A percentile compares a stretch with the other conserved stretches of the same genome.
These are phyloP conservation scores for Thermochaetoides dissita DNA, from an alignment of 2,329 filamentous ascomycete species.

Conservation along the genomic window DNA sequence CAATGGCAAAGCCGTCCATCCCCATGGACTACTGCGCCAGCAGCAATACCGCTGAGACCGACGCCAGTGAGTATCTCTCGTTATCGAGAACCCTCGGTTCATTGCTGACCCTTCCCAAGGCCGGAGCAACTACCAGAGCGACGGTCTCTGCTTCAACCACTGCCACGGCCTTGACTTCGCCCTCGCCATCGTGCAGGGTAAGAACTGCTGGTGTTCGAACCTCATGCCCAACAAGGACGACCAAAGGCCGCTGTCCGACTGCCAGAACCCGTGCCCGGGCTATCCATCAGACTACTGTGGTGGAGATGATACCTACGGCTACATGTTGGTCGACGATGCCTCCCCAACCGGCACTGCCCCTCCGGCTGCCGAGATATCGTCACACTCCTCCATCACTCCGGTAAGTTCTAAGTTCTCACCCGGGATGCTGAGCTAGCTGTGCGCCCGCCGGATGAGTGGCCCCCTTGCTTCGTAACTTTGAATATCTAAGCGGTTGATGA, in stretches of 20 bases:
- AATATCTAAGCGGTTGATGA: no score
- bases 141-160: slow-evolving; percentile 50
- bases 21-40: slow-evolving; percentile 31
- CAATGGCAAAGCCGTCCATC: slow-evolving; percentile 15
- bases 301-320: slow-evolving; percentile 46
- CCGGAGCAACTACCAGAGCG: slow-evolving; percentile 47
- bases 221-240: slow-evolving; percentile 39
- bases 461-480: no score
- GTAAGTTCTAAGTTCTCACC: no score
- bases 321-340: slow-evolving; percentile 36
- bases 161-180: slow-evolving; percentile 43
- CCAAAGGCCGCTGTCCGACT: slow-evolving; percentile 31
- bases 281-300: slow-evolving; percentile 55
- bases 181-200: slow-evolving; percentile 52
- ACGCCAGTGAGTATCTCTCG: slow-evolving; percentile 25
- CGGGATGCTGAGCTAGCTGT: no score
- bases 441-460: no score
- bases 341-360: slow-evolving; percentile 5
- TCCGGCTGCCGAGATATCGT: no score
- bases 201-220: slow-evolving; percentile 63
- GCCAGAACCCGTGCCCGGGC: slow-evolving; percentile 51
- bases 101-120: slow-evolving; percentile 28
- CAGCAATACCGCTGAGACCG: slow-evolving; percentile 30
- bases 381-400: no score
- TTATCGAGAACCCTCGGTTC: background rate